These are phyloP conservation scores for Favolaschia claudopus DNA, from an alignment of 768 basidiomycete genomes.

Conservation along the genomic window DNA sequence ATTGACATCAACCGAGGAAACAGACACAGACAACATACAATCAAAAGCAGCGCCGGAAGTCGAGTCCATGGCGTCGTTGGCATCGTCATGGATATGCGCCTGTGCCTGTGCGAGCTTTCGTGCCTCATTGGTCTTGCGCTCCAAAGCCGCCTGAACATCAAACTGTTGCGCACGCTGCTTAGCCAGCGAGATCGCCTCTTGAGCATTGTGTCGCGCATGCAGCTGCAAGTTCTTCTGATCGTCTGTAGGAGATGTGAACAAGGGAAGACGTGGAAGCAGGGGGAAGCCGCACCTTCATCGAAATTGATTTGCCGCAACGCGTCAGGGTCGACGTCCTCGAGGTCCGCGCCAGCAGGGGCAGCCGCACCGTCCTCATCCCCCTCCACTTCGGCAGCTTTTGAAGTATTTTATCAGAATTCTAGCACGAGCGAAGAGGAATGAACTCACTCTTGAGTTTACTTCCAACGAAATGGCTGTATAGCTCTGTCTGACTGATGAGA, in stretches of 20 bases:
- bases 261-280: neutral
- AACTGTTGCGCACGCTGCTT: slow-evolving; percentile 84
- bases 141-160: slow-evolving; percentile 81
- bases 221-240: slow-evolving; percentile 86
- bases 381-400: slow-evolving; percentile 79
- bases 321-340: slow-evolving; percentile 60
- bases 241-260: slow-evolving; percentile 53
- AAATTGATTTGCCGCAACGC: slow-evolving; percentile 83
- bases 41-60: slow-evolving; percentile 60
- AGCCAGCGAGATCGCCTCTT: slow-evolving; percentile 84
- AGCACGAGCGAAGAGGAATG: neutral
- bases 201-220: slow-evolving; percentile 89
- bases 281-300: slow-evolving; percentile 74
- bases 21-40: slow-evolving; percentile 53
- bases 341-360: slow-evolving; percentile 63
- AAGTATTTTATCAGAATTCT: slow-evolving; percentile 26
- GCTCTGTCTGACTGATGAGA: slow-evolving; percentile 96
- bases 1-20: slow-evolving; percentile 12
- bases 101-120: slow-evolving; percentile 70
- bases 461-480: slow-evolving; percentile 99
- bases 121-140: slow-evolving; percentile 83
- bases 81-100: slow-evolving; percentile 53
- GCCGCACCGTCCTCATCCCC: slow-evolving; percentile 54
- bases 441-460: slow-evolving; percentile 89
- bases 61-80: slow-evolving; percentile 43